Evolutionary conservation across 2,329 filamentous ascomycete species (phyloP).

Genomic region (Diaporthe sp.): DNA sequence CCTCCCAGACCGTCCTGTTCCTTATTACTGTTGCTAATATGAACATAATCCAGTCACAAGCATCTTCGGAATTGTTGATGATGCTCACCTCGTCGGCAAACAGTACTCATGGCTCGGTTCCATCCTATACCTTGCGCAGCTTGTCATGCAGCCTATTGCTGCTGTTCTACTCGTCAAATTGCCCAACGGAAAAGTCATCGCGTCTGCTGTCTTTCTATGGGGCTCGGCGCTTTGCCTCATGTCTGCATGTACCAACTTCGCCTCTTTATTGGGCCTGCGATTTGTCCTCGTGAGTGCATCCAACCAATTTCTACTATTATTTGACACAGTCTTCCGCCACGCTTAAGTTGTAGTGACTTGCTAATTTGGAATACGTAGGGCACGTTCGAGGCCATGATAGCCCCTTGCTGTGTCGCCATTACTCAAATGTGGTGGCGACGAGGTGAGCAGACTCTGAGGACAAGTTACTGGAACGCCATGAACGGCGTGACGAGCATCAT

Average conservation of each 20-base stretch:
- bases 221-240: conserved; percentile 63
- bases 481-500: conserved; percentile 68
- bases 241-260: conserved; percentile 62
- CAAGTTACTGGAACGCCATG: conserved; percentile 66
- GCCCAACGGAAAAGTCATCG: conserved; percentile 67
- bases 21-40: background rate
- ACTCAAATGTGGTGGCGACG: conserved; percentile 69
- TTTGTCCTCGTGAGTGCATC: conserved; percentile 55
- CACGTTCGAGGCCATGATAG: conserved; percentile 60
- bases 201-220: conserved; percentile 65
- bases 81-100: conserved; percentile 59
- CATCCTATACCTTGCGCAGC: conserved; percentile 71
- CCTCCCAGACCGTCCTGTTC: fast-evolving
- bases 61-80: conserved; percentile 62
- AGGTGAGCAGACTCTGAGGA: conserved; percentile 63
- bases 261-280: conserved; percentile 57
- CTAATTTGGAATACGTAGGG: background rate
- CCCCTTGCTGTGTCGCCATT: conserved; percentile 64
- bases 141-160: conserved; percentile 68
- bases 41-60: conserved; percentile 50
- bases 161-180: conserved; percentile 65
- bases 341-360: too few relatives aligned
- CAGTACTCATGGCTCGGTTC: conserved; percentile 72
- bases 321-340: too few relatives aligned
- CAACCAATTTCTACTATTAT: too few relatives aligned